Percentiles rank a stretch among this genome's conserved stretches.
phyloP scores from a whole-genome alignment of 148 eudicot genomes.

The Persicaria maculosa region DNA sequence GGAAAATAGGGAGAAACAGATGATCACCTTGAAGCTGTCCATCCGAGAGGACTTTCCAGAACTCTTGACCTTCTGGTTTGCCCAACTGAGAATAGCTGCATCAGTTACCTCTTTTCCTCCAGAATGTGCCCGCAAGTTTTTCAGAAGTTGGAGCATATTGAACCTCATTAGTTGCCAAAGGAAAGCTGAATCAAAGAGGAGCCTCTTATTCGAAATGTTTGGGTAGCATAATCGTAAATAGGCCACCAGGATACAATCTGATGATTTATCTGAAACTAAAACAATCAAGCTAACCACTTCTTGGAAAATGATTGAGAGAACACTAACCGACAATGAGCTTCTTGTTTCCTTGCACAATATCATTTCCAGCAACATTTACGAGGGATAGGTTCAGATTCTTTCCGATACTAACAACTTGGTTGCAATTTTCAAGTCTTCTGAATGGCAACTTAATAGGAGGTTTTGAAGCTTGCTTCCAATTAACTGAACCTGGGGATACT shows the following conservation, averaged over 20 bases:
- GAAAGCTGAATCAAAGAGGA: conserved; percentile 46
- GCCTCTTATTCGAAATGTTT: neutral
- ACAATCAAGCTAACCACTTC: neutral
- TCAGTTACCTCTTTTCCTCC: conserved; percentile 81
- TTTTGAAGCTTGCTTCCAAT: conserved; percentile 64
- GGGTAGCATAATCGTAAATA: too few relatives aligned
- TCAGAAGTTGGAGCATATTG: conserved; percentile 75
- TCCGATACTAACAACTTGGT: conserved; percentile 69
- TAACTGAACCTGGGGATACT: conserved; percentile 66
- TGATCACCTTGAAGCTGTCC: conserved; percentile 72
- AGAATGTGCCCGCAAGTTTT: conserved; percentile 61
- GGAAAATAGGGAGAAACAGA: conserved; percentile 3
- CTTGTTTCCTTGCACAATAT: conserved; percentile 79
- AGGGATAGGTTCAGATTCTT: conserved; percentile 67
- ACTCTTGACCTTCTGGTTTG: conserved; percentile 66
- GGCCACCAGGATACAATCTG: neutral
- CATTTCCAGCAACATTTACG: conserved; percentile 71
- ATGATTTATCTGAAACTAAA: neutral
- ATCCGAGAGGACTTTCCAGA: conserved; percentile 54
- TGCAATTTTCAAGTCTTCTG: conserved; percentile 79
- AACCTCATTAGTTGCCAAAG: conserved; percentile 95
- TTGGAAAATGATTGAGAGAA: conserved; percentile 8
- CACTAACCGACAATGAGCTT: conserved; percentile 64
- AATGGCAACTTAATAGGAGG: conserved; percentile 88
- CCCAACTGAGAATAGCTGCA: conserved; percentile 75